Conservation (phyloP, 192 early-diverging fungal species). For the Podila epigama region DNA sequence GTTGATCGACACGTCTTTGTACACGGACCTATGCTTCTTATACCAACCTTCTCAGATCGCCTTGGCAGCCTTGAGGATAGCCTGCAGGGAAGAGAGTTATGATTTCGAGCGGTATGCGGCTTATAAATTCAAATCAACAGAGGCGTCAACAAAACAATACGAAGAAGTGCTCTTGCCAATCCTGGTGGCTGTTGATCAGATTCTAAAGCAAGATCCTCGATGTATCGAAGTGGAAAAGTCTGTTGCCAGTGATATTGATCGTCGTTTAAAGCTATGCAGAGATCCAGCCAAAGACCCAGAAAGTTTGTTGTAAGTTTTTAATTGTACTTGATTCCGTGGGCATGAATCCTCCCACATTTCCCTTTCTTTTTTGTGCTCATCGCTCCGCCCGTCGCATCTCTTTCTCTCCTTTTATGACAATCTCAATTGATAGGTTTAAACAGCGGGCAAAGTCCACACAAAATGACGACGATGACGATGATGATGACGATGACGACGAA, state of each 20-base stretch:
- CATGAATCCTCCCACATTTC: too few species aligned
- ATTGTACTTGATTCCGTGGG: too few species aligned
- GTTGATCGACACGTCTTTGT: constrained; percentile 64
- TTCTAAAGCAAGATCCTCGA: constrained; percentile 46
- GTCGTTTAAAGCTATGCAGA: constrained; percentile 66
- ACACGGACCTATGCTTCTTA: constrained; percentile 76
- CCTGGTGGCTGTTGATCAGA: constrained; percentile 59
- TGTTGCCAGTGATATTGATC: constrained; percentile 66
- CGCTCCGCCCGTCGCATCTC: too few species aligned
- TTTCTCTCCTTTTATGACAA: too few species aligned
- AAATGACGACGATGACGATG: constrained; percentile 33
- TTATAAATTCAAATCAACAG: constrained; percentile 36
- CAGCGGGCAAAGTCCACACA: constrained; percentile 4
- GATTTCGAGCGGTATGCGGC: constrained; percentile 56
- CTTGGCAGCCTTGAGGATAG: constrained; percentile 68
- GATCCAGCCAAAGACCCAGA: constrained; percentile 81
- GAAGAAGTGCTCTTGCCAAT: constrained; percentile 54
- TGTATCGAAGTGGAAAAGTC: constrained; percentile 51
- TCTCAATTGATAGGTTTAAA: not conserved
- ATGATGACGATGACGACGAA: constrained; percentile 39
- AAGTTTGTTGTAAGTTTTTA: constrained; percentile 40
- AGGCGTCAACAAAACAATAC: constrained; percentile 24
- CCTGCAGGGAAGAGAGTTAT: constrained; percentile 60
- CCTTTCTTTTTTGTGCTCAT: not conserved
- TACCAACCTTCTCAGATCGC: constrained; percentile 84